Percentiles rank a stretch among this genome's conserved stretches.
Conservation (phyloP, 2,329 filamentous ascomycete species). For the Dactylellina parvicollis region DNA sequence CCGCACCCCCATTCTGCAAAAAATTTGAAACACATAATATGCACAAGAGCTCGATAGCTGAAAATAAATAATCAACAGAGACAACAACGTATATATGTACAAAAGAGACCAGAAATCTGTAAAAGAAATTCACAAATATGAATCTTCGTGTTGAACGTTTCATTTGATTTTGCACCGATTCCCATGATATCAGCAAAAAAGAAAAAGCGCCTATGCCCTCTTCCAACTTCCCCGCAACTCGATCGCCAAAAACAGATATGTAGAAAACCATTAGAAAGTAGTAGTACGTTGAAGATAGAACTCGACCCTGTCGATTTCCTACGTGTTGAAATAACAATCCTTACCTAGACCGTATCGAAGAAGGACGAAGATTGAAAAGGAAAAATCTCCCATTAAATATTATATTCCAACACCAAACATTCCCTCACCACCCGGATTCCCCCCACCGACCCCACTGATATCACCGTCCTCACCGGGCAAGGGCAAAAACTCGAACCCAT, state of each 20-base stretch:
- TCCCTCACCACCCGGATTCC: not conserved
- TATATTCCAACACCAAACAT: constrained; percentile 48
- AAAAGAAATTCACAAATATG: not conserved
- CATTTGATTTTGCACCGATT: not conserved
- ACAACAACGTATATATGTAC: not conserved
- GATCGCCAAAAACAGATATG: not conserved
- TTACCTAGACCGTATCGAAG: too few species aligned
- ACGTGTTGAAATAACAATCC: constrained; percentile 11
- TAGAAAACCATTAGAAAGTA: not conserved
- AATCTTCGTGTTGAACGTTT: constrained; percentile 31
- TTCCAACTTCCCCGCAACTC: not conserved
- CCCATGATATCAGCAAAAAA: constrained; percentile 4
- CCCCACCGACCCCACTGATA: constrained; percentile 14
- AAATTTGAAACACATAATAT: too few species aligned
- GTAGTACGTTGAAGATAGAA: not conserved
- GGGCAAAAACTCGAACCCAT: constrained; percentile 48
- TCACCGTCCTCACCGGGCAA: constrained; percentile 42
- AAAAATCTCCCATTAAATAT: too few species aligned
- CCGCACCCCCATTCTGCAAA: too few species aligned
- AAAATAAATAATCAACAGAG: not conserved
- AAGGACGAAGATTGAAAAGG: constrained; percentile 1
- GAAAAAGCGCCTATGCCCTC: not conserved
- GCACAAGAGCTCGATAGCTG: too few species aligned
- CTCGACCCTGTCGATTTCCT: constrained; percentile 7
- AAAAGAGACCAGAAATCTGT: not conserved